Base-by-base conservation (phyloP, 1,284 basidiomycete genomes). In the Earliella scabrosa region DNA sequence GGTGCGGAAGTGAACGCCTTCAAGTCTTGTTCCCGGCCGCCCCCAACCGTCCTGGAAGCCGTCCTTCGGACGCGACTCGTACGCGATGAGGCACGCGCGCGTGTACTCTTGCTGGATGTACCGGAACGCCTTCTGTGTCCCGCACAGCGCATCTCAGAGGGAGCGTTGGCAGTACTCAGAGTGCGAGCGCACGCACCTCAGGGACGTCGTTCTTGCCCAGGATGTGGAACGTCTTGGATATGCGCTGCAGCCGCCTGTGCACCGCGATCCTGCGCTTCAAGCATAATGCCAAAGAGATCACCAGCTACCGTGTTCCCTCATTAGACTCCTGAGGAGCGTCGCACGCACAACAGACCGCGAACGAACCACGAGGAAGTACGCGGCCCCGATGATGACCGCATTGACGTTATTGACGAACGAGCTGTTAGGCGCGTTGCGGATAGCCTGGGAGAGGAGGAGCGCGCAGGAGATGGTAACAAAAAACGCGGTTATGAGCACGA, bases 11-110 rank as follows among this genome's bases (percentile, higher is more conserved):
- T 82, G 79, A 18, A 86, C 71, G 21, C 80, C 84, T 21, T 77
- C 80, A 65, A 83, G 81, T 60, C 78, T 79, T 1, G 83, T 85
- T 18, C 84, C 88, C 56, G 87, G 91, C 62, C 78, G 74, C 16
- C 92, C 92, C 92, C 92, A 95, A 13, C 93, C 93, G 57, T 88
- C 83, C 63, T 92, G 92, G 57, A 77, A 75, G 1, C 81, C 82
- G 43, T 85, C 82, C 63, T 84, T 87, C 11, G 93, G 92, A 59
- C 88, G 81, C 13, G 88, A 87, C 66, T 92, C 85, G 70, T 90
- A 85, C 14, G 88, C 81, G 58, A 94, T 82, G 40, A 93, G 77
- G 63, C 90, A 90, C 23, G 88, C 80, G 18, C 93, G 84, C 5
- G 86, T 82, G 69, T 91, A 93, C 67, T 95, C 93, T 61, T 89